Evolutionary conservation across 192 early-diverging fungal species (phyloP), one percentile per base, ranked within the genome.

Genomic region (Backusella morwellensis): DNA sequence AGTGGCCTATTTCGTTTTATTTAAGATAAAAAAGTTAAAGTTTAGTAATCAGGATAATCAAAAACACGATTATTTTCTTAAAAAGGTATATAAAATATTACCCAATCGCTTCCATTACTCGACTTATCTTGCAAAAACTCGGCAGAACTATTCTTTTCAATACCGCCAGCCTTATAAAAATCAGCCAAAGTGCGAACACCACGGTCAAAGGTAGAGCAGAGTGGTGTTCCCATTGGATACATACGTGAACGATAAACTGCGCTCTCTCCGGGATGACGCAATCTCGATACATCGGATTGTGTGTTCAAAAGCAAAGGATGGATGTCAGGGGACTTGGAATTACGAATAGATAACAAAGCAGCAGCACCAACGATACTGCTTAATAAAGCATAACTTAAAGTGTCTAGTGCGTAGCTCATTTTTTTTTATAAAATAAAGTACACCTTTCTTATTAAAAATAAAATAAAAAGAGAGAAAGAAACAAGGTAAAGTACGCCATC

Each of bases 261-360:
- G 1, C 86, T 83, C 56, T 91, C 90, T 6, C 80, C 81, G 8
- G 86, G 78, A 76, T 86, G 80, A 34, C 89, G 76, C 26, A 90
- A 70, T 32, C 76, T 79, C 7, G 88, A 79, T 6, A 85, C 78
- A 36, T 87, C 82, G 0, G 88, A 80, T 66, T 91, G 90, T 32
- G 86, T 77, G 35, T 84, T 76, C 4, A 91, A 85, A 32, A 90
- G 66, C 9, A 90, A 76, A 6, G 90, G 90, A 66, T 91, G 90
- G 15, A 91, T 81, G 59, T 91, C 90, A 35, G 89, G 84, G 32
- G 77, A 84, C 21, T 80, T 77, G 36, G 79, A 77, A 50, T 75
- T 82, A 21, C 77, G 73, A 36, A 86, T 71, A 7, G 83, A 86
- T 35, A 85, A 21, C 3, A 88, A 47, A 2, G 82, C 72, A 11